These are phyloP conservation scores for Lentinula detonsa DNA, from an alignment of 768 basidiomycete genomes.

Conservation along the genomic window DNA sequence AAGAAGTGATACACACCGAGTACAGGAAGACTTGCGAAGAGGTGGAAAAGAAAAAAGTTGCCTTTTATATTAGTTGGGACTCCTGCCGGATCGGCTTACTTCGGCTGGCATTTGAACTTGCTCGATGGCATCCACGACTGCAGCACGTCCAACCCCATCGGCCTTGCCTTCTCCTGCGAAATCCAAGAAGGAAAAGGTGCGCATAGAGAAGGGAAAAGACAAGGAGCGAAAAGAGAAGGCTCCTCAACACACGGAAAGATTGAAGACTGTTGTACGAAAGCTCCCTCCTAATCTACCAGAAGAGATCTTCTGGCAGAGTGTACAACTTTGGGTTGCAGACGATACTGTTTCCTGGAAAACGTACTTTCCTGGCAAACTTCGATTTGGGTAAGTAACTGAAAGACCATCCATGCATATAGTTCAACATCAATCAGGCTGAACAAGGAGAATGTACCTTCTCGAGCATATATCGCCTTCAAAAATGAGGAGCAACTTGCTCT, in stretches of 20 bases:
- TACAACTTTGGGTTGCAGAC: slow-evolving; percentile 76
- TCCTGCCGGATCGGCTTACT: background rate
- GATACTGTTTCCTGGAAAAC: slow-evolving; percentile 64
- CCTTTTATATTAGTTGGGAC: background rate
- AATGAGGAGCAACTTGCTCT: slow-evolving; percentile 59
- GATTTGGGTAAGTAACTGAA: slow-evolving; percentile 50
- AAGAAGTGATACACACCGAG: background rate
- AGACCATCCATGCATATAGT: background rate
- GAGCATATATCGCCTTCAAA: slow-evolving; percentile 92
- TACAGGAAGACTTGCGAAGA: background rate
- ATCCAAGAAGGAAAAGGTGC: slow-evolving; percentile 29
- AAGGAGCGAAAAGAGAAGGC: slow-evolving; percentile 27
- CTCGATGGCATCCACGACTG: slow-evolving; percentile 8
- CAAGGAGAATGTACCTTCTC: slow-evolving; percentile 80
- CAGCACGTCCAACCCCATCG: slow-evolving; percentile 16
- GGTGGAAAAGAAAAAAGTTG: background rate
- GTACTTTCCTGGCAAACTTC: slow-evolving; percentile 63
- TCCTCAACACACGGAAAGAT: slow-evolving; percentile 36
- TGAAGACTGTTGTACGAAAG: slow-evolving; percentile 85
- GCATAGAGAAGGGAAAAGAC: slow-evolving; percentile 20
- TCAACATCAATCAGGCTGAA: slow-evolving; percentile 43
- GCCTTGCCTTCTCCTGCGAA: slow-evolving; percentile 16
- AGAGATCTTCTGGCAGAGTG: slow-evolving; percentile 90
- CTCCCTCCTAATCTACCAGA: slow-evolving; percentile 92
- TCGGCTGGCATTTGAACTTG: background rate